These are phyloP conservation scores for Fusarium sp. DNA, from an alignment of 2,329 filamentous ascomycete species.

Conservation along the genomic window DNA sequence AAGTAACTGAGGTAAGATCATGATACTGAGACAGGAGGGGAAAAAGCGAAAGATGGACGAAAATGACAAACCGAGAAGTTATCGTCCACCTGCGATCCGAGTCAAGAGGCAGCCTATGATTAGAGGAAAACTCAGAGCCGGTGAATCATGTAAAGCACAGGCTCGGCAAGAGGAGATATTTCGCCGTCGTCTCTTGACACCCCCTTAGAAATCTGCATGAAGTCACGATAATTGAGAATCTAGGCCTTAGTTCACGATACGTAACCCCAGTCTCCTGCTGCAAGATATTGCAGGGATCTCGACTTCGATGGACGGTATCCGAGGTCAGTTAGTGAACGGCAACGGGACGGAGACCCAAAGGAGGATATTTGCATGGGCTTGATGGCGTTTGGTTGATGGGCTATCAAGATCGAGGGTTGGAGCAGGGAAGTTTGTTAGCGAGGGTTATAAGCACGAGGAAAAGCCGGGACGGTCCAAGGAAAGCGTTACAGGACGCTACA, in stretches of 20 bases:
- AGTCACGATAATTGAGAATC: constrained; percentile 26
- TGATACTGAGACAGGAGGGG: constrained; percentile 1
- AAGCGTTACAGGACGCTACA: constrained; percentile 9
- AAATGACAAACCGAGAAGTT: constrained; percentile 37
- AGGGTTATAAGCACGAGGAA: constrained; percentile 38
- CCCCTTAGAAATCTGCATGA: constrained; percentile 5
- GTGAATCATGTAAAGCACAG: constrained; percentile 24
- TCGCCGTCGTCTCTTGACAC: constrained; percentile 11
- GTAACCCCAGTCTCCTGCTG: constrained; percentile 12
- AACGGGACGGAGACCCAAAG: background rate
- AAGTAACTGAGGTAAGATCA: background rate
- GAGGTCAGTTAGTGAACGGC: constrained; percentile 17
- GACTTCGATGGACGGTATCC: constrained; percentile 24
- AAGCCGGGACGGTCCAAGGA: constrained; percentile 31
- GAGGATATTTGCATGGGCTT: background rate
- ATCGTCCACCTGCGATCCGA: constrained; percentile 26
- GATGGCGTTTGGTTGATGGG: background rate
- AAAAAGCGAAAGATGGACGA: constrained; percentile 5
- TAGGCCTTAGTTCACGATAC: constrained; percentile 9
- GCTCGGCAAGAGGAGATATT: constrained; percentile 15
- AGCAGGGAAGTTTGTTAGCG: constrained; percentile 1
- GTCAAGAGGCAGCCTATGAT: constrained; percentile 33
- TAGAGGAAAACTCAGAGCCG: constrained; percentile 3
- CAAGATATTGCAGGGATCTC: constrained; percentile 19
- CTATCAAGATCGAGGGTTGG: background rate